These are phyloP conservation scores for Aspergillus brasiliensis DNA, from an alignment of 2,329 filamentous ascomycete species.

Conservation along the genomic window DNA sequence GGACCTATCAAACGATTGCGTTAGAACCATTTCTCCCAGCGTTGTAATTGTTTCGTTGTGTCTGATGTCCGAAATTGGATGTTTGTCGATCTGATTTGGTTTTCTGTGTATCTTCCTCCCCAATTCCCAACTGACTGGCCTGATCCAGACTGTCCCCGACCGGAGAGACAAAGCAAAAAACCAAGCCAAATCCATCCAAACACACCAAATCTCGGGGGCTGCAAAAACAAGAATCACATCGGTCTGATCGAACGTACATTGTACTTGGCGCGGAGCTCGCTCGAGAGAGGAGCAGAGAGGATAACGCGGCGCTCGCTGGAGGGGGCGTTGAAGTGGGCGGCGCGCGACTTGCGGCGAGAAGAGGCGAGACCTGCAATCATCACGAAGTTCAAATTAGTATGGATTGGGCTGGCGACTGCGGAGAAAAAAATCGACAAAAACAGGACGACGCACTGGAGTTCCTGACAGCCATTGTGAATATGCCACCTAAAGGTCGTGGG, in stretches of 20 bases:
- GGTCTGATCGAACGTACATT: slow-evolving; percentile 66
- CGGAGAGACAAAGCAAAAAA: not conserved
- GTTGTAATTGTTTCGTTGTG: not conserved
- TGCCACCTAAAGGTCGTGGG: slow-evolving; percentile 25
- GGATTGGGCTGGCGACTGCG: not conserved
- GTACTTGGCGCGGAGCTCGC: slow-evolving; percentile 99
- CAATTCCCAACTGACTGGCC: not conserved
- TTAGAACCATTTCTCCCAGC: slow-evolving; percentile 5
- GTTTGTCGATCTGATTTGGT: not conserved
- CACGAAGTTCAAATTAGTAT: slow-evolving; percentile 4
- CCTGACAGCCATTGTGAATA: slow-evolving; percentile 34
- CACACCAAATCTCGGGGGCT: not conserved
- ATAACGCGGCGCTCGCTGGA: slow-evolving; percentile 88
- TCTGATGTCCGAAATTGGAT: not conserved
- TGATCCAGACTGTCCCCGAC: too few species aligned
- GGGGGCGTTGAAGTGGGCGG: slow-evolving; percentile 95
- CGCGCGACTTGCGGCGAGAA: slow-evolving; percentile 97
- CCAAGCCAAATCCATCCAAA: not conserved
- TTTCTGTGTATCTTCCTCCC: not conserved
- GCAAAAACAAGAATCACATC: not conserved
- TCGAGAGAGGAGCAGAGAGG: slow-evolving; percentile 94
- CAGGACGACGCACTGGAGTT: slow-evolving; percentile 30
- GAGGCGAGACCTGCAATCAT: slow-evolving; percentile 52
- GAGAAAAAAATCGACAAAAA: not conserved
- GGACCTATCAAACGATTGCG: slow-evolving; percentile 62